Percentiles rank a stretch among this genome's conserved stretches.
Evolutionary conservation across 2,329 filamentous ascomycete genomes (phyloP).

Genomic region (Cordyceps militaris): DNA sequence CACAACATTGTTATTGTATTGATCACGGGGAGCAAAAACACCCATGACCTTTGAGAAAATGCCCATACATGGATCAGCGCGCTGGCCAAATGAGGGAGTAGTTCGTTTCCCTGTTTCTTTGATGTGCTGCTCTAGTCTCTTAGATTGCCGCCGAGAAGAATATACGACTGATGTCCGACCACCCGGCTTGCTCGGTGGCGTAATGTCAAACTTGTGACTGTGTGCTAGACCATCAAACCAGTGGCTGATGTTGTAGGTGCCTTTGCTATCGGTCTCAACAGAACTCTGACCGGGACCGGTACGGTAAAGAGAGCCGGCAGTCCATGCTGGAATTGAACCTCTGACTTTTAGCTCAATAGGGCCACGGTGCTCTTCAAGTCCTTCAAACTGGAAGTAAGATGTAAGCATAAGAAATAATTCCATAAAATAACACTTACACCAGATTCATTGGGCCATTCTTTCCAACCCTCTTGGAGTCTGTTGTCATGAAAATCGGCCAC

Average conservation of each 20-base stretch:
- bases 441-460: conserved; percentile 32
- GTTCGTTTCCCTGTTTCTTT: conserved; percentile 50
- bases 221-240: conserved; percentile 78
- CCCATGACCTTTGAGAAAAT: conserved; percentile 66
- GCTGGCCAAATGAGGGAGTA: conserved; percentile 60
- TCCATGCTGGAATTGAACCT: conserved; percentile 64
- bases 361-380: conserved; percentile 55
- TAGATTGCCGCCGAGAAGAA: conserved; percentile 62
- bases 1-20: conserved; percentile 55
- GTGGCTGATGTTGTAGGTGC: conserved; percentile 58
- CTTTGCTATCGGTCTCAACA: conserved; percentile 49
- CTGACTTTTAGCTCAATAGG: conserved; percentile 57
- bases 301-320: conserved; percentile 64
- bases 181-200: conserved; percentile 29
- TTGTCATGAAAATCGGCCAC: conserved; percentile 2
- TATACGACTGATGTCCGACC: conserved; percentile 48
- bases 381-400: conserved; percentile 54
- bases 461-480: conserved; percentile 17
- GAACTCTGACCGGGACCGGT: conserved; percentile 64
- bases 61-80: conserved; percentile 65
- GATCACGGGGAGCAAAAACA: conserved; percentile 38
- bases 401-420: background rate
- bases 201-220: conserved; percentile 65
- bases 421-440: conserved; percentile 22
- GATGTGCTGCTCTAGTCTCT: conserved; percentile 55